Conservation (phyloP, 345 rosid genomes). For the Streptanthus diversifolius region DNA sequence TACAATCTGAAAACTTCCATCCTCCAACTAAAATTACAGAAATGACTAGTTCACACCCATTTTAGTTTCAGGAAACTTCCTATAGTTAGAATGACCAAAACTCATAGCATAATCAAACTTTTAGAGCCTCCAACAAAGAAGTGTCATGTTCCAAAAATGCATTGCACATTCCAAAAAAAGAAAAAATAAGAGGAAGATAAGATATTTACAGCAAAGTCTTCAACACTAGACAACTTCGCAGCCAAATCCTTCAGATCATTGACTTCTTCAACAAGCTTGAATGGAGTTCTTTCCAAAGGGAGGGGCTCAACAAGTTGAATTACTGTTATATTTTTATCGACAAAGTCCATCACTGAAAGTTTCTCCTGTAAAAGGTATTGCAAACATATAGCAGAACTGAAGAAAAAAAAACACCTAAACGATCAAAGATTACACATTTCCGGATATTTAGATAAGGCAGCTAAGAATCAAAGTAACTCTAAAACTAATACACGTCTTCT, state of each 20-base stretch:
- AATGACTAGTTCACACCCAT: background rate
- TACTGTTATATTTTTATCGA: constrained; percentile 45
- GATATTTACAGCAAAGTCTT: constrained; percentile 77
- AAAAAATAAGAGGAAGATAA: background rate
- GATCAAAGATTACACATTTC: background rate
- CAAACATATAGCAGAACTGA: background rate
- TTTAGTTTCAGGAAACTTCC: background rate
- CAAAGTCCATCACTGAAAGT: constrained; percentile 64
- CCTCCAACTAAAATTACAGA: background rate
- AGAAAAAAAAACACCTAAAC: background rate
- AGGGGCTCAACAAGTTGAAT: constrained; percentile 46
- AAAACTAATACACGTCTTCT: background rate
- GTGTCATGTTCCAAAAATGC: background rate
- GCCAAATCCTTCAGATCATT: constrained; percentile 76
- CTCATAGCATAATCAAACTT: constrained; percentile 2
- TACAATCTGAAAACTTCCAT: background rate
- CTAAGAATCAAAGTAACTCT: background rate
- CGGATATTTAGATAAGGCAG: background rate
- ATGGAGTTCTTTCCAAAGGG: constrained; percentile 54
- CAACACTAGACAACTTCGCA: constrained; percentile 50
- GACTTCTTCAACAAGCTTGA: constrained; percentile 72
- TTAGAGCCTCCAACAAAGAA: background rate
- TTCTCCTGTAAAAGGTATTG: constrained; percentile 53
- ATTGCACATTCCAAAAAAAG: background rate
- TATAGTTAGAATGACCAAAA: background rate